Base-by-base conservation (phyloP, 2,329 filamentous ascomycete species). In the Emericellopsis cladophorae region DNA sequence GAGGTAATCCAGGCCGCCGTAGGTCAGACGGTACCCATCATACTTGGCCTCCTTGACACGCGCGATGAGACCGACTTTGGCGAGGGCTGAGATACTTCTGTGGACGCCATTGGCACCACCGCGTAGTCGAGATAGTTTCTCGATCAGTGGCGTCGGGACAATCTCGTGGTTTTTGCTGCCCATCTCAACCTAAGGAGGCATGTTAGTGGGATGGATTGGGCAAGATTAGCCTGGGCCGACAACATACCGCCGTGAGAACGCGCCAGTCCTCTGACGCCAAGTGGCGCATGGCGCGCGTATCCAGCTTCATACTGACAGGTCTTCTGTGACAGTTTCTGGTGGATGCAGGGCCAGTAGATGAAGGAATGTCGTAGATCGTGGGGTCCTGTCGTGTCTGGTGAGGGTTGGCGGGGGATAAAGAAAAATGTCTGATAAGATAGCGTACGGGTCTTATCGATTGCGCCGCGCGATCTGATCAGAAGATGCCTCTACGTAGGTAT, bases 101-200 rank as follows among this genome's bases (percentile, higher is more conserved):
- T 92, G 84, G 16, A 94, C 87, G 45, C 85, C 84, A 51, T 74
- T 82, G 48, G 76, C 76, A 41, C 83, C 83, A 43, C 84, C 84
- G 42, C 86, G 80, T 31, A 95, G 75, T 33, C 84, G 83, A 7
- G 90, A 79, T 22, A 95, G 74, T 55, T 86, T 84, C 44, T 82
- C 79, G 49, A 98, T 96, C 48, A 96, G 62, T 4, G 86, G 68
- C 12, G 90, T 96, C 7, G 92, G 92, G 3, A 98, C 90, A 43
- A 98, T 74, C 65, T 98, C 92, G 68, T 98, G 92, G 65, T 96
- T 96, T 60, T 86, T 89, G 63, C 84, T 93, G 55, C 89, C 90
- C 64, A 81, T 80, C 62, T 98, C 92, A 53, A 93, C 85, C 88
- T 95, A 60, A 40, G 29, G 40, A 51, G 51, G 50, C 52, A 50